These are phyloP conservation scores for Suillus spraguei DNA, from an alignment of 768 basidiomycete species.

Conservation along the genomic window DNA sequence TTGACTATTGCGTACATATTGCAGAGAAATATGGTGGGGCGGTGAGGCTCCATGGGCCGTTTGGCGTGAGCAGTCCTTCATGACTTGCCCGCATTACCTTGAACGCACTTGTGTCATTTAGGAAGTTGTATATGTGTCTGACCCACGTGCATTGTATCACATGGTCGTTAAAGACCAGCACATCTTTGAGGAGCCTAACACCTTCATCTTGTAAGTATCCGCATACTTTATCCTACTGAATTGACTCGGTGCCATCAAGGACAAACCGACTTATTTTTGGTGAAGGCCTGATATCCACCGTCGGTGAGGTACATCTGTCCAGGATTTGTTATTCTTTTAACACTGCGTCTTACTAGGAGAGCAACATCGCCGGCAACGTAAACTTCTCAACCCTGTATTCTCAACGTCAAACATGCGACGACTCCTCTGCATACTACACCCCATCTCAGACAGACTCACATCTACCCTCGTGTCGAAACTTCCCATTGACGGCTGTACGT, in stretches of 20 bases:
- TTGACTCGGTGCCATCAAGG: constrained; percentile 1
- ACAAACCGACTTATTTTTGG: constrained; percentile 9
- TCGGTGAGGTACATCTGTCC: background rate
- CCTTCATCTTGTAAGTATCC: constrained; percentile 44
- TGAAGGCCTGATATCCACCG: constrained; percentile 6
- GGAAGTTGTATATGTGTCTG: constrained; percentile 49
- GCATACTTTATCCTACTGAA: background rate
- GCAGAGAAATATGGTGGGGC: constrained; percentile 41
- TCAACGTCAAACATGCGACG: constrained; percentile 41
- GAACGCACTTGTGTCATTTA: constrained; percentile 1
- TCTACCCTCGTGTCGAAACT: constrained; percentile 23
- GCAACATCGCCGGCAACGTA: constrained; percentile 44
- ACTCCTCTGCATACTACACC: constrained; percentile 29
- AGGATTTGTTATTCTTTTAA: constrained; percentile 4
- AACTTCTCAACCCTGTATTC: constrained; percentile 48
- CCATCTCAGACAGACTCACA: constrained; percentile 33
- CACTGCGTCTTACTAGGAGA: constrained; percentile 31
- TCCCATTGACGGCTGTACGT: constrained; percentile 23
- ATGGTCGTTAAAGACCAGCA: constrained; percentile 52
- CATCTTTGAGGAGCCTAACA: constrained; percentile 47
- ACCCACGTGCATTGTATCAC: constrained; percentile 51
- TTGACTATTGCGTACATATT: constrained; percentile 37
- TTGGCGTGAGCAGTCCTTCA: constrained; percentile 40
- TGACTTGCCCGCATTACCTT: background rate
- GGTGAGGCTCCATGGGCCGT: constrained; percentile 48